These are phyloP conservation scores for Ambrosia hybrid DNA, from an alignment of 140 eudicot genomes.

Conservation along the genomic window DNA sequence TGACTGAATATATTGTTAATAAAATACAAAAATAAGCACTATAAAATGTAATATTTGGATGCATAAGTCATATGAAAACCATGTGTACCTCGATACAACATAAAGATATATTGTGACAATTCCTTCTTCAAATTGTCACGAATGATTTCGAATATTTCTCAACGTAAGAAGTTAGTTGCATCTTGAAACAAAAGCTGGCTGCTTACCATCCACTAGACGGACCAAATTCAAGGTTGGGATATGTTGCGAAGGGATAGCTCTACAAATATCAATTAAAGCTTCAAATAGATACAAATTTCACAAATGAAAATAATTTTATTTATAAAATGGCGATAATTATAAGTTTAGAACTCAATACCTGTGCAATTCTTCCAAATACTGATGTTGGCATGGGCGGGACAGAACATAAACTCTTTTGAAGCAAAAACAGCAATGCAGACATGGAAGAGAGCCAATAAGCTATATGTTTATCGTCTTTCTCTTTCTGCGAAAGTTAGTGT, in stretches of 20 bases:
- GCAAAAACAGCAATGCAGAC: conserved; percentile 68
- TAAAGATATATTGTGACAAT: conserved; percentile 43
- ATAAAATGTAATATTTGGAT: conserved; percentile 9
- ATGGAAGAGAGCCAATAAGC: conserved; percentile 92
- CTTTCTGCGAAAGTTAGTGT: conserved; percentile 44
- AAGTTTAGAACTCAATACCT: conserved; percentile 38
- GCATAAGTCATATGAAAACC: not conserved
- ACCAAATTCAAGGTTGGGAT: conserved; percentile 59
- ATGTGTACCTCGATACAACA: conserved; percentile 63
- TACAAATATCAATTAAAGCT: conserved; percentile 26
- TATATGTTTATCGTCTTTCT: conserved; percentile 56
- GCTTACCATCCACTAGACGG: conserved; percentile 80
- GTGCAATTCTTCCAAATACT: conserved; percentile 83
- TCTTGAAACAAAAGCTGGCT: conserved; percentile 89
- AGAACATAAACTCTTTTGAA: conserved; percentile 61
- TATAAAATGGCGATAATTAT: no score
- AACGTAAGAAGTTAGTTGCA: conserved; percentile 88
- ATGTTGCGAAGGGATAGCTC: conserved; percentile 76
- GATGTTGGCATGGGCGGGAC: conserved; percentile 77
- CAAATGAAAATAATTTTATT: not conserved
- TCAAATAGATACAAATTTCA: conserved; percentile 10
- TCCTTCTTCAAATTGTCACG: conserved; percentile 84
- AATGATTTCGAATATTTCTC: conserved; percentile 80
- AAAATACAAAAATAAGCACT: conserved; percentile 12
- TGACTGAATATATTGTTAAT: conserved; percentile 30